Percentiles rank a stretch among this genome's conserved stretches.
These are phyloP conservation scores for Dentipellis fragilis DNA, from an alignment of 768 basidiomycete species.

Conservation along the genomic window DNA sequence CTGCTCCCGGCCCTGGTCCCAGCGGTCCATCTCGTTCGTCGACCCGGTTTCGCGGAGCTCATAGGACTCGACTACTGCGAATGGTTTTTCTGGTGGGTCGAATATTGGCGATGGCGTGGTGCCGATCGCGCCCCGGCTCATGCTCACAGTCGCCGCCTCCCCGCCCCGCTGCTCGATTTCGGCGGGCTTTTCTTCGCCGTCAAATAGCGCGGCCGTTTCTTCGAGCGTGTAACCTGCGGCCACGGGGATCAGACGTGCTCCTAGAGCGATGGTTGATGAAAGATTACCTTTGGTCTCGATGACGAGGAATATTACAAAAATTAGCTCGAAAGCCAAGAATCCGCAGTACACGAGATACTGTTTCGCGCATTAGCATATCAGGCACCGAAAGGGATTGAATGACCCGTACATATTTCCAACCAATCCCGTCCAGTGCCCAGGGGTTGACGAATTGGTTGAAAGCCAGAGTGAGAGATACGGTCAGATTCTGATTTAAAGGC, in stretches of 20 bases:
- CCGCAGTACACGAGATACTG: constrained; percentile 52
- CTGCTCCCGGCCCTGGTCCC: not conserved
- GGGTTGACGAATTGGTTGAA: constrained; percentile 80
- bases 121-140: not conserved
- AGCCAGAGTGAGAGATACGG: constrained; percentile 54
- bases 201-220: constrained; percentile 65
- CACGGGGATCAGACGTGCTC: too few relatives aligned
- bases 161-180: constrained; percentile 38
- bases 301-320: constrained; percentile 43
- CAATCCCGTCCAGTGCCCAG: constrained; percentile 46
- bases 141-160: constrained; percentile 34
- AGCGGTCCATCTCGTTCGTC: not conserved
- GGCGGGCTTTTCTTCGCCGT: constrained; percentile 38
- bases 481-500: constrained; percentile 36
- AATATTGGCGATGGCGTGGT: not conserved
- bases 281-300: constrained; percentile 53
- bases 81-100: not conserved
- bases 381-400: not conserved
- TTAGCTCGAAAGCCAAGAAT: constrained; percentile 53
- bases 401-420: constrained; percentile 30
- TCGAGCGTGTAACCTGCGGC: constrained; percentile 50
- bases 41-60: constrained; percentile 1
- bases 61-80: not conserved
- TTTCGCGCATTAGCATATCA: constrained; percentile 4
- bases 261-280: not conserved